Evolutionary conservation across 2,329 filamentous ascomycete species (phyloP), one percentile per base, ranked within the genome.

Genomic region (Fusarium illudens): DNA sequence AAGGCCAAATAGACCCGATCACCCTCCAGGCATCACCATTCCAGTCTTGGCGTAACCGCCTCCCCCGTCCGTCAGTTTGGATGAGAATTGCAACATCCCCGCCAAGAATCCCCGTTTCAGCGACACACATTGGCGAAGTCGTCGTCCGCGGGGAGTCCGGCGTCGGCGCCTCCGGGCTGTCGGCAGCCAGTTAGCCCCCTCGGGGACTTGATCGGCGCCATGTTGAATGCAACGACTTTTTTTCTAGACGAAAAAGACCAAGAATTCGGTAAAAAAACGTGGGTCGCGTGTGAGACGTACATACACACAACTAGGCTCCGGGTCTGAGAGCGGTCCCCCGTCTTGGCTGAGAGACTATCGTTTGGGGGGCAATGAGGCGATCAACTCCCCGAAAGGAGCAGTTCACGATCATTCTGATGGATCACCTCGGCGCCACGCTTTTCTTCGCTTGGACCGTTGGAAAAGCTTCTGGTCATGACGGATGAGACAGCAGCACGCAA

Each of bases 341-440:
- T 20, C 34, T 51, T 42, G 64, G 50, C 52, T 46, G n/a, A 37
- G 33, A 39, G 33, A 59, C 25, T 46, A 53, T 68, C n/a, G 33
- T 61, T 46, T 25, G 48, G 39, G 39, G n/a, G n/a, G n/a, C n/a
- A 11, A 27, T 57, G 57, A 50, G 29, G 51, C 49, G 66, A 69
- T 69, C 36, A 54, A 67, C 58, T 68, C 66, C 65, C 65, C 65
- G 65, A 60, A 63, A 22, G 34, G 42, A 34, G 19, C 58, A 33
- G 20, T 59, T 19, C 19, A 25, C 33, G 50, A 36, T 44, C 42
- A 30, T 42, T 44, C 29, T 19, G 29, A 55, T 64, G 50, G 29
- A 42, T 29, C 44, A 15, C n/a, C 13, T 34, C 4, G 20, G 34
- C n/a, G 27, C 62, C 55, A 53, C 13, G 34, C 3, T 32, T 36